Percentiles rank a stretch among this genome's conserved stretches.
These are phyloP conservation scores for Casaregolazyma lundiana DNA, from an alignment of 1,139 yeast species.

Conservation along the genomic window DNA sequence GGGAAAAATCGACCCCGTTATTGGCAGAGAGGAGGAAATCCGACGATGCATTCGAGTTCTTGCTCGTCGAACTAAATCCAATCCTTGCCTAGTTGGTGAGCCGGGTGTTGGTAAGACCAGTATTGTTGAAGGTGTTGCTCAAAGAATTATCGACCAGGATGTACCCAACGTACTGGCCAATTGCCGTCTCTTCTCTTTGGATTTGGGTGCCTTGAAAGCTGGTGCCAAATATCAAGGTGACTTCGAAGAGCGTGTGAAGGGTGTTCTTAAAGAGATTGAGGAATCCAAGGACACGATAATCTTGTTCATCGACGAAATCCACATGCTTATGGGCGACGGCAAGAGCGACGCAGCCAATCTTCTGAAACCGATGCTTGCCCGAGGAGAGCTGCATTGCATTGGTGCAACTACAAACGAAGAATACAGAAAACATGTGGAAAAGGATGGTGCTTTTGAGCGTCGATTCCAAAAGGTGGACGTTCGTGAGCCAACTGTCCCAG, in stretches of 20 bases:
- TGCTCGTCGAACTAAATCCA: conserved; percentile 93
- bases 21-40: conserved; percentile 98
- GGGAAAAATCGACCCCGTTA: conserved; percentile 96
- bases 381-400: conserved; percentile 93
- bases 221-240: conserved; percentile 99
- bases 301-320: conserved; percentile 92
- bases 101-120: conserved; percentile 99
- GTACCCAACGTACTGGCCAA: conserved; percentile 83
- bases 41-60: conserved; percentile 89
- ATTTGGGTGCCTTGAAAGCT: conserved; percentile 92
- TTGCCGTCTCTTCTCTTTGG: conserved; percentile 79
- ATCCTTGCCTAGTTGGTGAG: conserved; percentile 95
- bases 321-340: conserved; percentile 99
- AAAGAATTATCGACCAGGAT: conserved; percentile 91
- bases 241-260: conserved; percentile 95
- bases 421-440: conserved; percentile 85
- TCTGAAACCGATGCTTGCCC: conserved; percentile 93
- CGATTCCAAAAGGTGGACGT: conserved; percentile 97
- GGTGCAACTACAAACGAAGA: conserved; percentile 98
- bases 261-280: conserved; percentile 90
- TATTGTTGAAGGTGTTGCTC: conserved; percentile 97
- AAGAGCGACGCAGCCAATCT: conserved; percentile 90
- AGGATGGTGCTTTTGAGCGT: conserved; percentile 98
- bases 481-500: conserved; percentile 86
- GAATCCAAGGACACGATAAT: conserved; percentile 81